phyloP scores from a whole-genome alignment of 225 moss, liverwort and hornwort species.

The Rhytidiadelphus loreus region DNA sequence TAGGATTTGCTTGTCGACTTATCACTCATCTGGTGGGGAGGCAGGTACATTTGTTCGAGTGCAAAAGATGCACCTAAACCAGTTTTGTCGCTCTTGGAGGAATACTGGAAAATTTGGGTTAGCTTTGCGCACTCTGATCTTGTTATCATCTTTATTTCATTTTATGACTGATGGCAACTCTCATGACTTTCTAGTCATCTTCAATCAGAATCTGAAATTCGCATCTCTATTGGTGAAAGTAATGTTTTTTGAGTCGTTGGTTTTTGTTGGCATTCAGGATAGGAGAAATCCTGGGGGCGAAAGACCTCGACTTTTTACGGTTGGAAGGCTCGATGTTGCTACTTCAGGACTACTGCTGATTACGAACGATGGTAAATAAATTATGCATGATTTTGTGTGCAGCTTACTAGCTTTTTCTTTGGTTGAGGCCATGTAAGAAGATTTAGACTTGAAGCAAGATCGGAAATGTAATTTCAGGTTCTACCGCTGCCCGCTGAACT shows the following conservation, averaged over 20 bases:
- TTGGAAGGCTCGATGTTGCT: constrained; percentile 94
- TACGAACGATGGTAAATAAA: constrained; percentile 80
- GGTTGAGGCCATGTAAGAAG: neutral
- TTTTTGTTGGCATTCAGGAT: constrained; percentile 33
- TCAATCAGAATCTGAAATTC: neutral
- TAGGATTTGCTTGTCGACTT: neutral
- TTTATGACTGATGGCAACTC: neutral
- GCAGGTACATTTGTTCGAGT: constrained; percentile 92
- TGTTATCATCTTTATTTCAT: neutral
- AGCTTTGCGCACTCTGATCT: neutral
- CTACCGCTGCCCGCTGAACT: neutral
- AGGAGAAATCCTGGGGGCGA: constrained; percentile 69
- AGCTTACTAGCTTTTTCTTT: neutral
- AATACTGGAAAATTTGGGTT: constrained; percentile 92
- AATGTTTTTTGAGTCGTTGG: neutral
- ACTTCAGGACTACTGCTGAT: constrained; percentile 86
- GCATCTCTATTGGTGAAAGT: neutral
- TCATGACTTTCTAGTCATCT: neutral
- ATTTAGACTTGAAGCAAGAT: neutral
- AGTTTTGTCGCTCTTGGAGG: constrained; percentile 72
- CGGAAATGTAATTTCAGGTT: neutral
- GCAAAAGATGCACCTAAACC: constrained; percentile 73
- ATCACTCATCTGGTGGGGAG: neutral
- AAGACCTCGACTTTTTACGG: constrained; percentile 89
- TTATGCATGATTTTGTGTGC: neutral